Base-by-base conservation (phyloP, 257 asterid genomes). In the Pogostemon cablin region DNA sequence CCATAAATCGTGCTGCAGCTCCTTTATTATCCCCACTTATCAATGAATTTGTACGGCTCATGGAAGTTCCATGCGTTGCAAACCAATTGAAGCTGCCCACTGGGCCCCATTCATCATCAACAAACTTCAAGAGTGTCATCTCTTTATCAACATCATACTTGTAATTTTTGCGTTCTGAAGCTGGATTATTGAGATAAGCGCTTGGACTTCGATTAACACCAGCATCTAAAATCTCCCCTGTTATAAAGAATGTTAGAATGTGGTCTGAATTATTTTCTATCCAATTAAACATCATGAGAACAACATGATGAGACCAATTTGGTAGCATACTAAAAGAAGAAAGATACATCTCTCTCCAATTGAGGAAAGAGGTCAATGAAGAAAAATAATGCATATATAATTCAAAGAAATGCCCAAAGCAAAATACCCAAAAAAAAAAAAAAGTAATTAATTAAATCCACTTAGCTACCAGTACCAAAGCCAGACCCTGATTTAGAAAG, bases 61-160 rank as follows among this genome's bases (percentile, higher is more conserved):
- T 95, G 57, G 99, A 95, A 50, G 99, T 95, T 71, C 99, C 99
- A 69, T 95, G 99, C 64, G 99, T 95, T 46, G 99, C 93, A 84
- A 95, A 95, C 99, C 99, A 95, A 77, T 88, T 95, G 84, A 91
- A 95, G 85, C 98, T 89, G 70, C 99, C 99, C n/a, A 95, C 88
- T 58, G 99, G 92, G 12, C 99, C 99, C 98, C 97, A 91, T 70
- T 89, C 92, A 74, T 89, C 88, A 67, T 89, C 98, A 25, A 80
- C 88, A 77, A 91, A 95, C 86, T 91, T 95, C 83, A 95, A 64
- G 58, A 95, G 93, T 69, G 97, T 89, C 99, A 95, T 91, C 63
- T 89, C 95, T 64, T 87, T 91, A 78, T 95, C 99, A 65, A 88
- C 93, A 38, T 95, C 86, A 76, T 89, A 91, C 82, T 86, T 84